Evolutionary conservation across 768 basidiomycete genomes (phyloP).

Genomic region (Trametes cubensis): DNA sequence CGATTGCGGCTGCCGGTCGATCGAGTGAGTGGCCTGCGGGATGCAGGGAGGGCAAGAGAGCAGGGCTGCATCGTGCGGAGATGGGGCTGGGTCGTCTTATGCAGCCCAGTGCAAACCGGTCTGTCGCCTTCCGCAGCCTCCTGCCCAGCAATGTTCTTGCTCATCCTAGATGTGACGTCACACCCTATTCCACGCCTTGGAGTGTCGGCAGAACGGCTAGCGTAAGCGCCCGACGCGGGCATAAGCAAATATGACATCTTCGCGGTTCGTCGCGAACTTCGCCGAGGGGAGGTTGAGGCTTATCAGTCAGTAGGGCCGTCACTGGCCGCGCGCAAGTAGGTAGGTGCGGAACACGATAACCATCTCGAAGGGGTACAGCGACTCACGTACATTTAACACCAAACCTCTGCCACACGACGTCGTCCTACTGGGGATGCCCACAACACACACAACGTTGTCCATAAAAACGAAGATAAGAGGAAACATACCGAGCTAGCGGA

Average conservation of each 20-base stretch:
- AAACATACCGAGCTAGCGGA: slow-evolving; percentile 15
- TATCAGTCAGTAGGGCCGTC: background rate
- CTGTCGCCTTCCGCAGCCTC: background rate
- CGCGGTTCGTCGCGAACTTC: background rate
- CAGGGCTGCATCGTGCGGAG: slow-evolving; percentile 9
- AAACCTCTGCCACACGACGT: background rate
- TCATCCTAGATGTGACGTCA: slow-evolving; percentile 8
- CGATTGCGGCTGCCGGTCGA: slow-evolving; percentile 12
- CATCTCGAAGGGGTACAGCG: background rate
- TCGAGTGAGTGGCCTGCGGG: background rate
- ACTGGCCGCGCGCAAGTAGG: background rate
- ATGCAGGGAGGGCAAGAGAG: background rate
- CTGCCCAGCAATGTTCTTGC: background rate
- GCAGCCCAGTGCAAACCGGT: background rate
- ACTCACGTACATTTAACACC: background rate
- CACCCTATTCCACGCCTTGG: slow-evolving; percentile 3
- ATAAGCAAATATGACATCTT: slow-evolving; percentile 1
- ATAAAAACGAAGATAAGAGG: background rate
- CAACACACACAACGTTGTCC: background rate
- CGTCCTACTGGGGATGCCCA: background rate
- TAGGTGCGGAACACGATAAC: background rate
- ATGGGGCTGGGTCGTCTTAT: slow-evolving; percentile 9
- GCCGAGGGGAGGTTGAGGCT: background rate
- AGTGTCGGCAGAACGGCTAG: slow-evolving; percentile 2
- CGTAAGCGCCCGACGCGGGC: background rate